These are phyloP conservation scores for Halenospora varia DNA, from an alignment of 495 filamentous ascomycete genomes.

Conservation along the genomic window DNA sequence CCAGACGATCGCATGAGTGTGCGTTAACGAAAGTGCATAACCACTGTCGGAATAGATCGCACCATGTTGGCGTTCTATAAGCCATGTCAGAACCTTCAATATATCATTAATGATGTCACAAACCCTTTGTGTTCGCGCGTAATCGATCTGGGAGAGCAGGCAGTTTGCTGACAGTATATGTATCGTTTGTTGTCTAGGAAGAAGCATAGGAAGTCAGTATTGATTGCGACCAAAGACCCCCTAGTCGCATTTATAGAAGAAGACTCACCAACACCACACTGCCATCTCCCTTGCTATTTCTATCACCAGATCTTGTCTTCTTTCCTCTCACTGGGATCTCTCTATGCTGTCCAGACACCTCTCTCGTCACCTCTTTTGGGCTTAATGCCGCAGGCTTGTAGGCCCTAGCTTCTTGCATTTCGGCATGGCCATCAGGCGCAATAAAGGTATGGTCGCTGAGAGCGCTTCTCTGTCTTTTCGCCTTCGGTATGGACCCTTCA, in stretches of 20 bases:
- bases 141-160: constrained; percentile 75
- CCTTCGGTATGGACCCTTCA: constrained; percentile 59
- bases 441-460: constrained; percentile 51
- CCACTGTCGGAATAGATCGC: constrained; percentile 60
- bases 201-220: neutral
- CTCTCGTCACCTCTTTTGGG: constrained; percentile 43
- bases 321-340: constrained; percentile 61
- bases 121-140: constrained; percentile 56
- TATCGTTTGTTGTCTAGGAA: constrained; percentile 75
- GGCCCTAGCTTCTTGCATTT: constrained; percentile 45
- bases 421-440: constrained; percentile 39
- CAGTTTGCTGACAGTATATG: constrained; percentile 81
- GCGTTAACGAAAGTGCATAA: constrained; percentile 76
- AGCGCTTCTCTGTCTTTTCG: constrained; percentile 67
- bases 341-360: constrained; percentile 31
- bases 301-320: constrained; percentile 52
- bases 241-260: neutral
- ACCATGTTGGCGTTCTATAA: constrained; percentile 52
- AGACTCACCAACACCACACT: constrained; percentile 58
- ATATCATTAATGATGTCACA: constrained; percentile 18
- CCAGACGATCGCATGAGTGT: constrained; percentile 81
- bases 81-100: constrained; percentile 15
- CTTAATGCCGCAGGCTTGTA: constrained; percentile 35
- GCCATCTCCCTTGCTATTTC: constrained; percentile 52
- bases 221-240: neutral